Conservation (phyloP, 2,329 filamentous ascomycete genomes). For the Xylaria sp. region DNA sequence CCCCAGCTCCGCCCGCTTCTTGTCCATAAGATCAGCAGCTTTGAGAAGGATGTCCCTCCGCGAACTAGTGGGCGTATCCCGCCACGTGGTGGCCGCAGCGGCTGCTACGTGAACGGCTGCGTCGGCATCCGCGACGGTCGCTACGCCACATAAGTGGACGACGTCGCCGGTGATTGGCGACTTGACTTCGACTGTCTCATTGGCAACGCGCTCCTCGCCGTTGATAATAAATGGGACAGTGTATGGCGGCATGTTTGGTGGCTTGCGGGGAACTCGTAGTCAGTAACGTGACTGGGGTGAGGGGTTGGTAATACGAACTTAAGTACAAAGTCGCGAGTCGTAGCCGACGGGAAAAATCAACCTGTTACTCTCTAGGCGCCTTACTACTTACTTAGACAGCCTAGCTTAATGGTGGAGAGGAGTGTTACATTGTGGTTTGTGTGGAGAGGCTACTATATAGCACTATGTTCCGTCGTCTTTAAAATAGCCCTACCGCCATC, state of each 20-base stretch:
- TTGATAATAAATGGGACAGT: constrained; percentile 57
- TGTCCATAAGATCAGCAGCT: constrained; percentile 72
- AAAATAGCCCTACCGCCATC: background rate
- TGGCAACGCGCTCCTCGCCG: constrained; percentile 58
- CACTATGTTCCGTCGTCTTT: background rate
- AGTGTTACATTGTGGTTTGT: background rate
- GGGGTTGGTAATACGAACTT: constrained; percentile 4
- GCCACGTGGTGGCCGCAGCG: constrained; percentile 34
- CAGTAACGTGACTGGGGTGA: background rate
- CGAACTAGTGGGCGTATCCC: constrained; percentile 58
- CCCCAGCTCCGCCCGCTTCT: constrained; percentile 65
- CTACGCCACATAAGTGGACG: constrained; percentile 65
- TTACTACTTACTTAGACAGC: background rate
- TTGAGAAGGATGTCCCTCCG: constrained; percentile 78
- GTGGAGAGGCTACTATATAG: constrained; percentile 1
- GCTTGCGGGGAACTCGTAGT: constrained; percentile 1
- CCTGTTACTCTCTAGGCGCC: background rate
- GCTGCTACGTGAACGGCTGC: constrained; percentile 38
- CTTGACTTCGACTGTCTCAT: constrained; percentile 65
- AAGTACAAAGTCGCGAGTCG: background rate
- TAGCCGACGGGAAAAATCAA: background rate
- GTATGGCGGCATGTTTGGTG: constrained; percentile 41
- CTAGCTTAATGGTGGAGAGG: background rate
- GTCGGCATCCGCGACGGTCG: constrained; percentile 55
- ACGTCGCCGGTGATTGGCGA: constrained; percentile 65